Conservation (phyloP, 768 basidiomycete species). For the Suillus clintonianus region DNA sequence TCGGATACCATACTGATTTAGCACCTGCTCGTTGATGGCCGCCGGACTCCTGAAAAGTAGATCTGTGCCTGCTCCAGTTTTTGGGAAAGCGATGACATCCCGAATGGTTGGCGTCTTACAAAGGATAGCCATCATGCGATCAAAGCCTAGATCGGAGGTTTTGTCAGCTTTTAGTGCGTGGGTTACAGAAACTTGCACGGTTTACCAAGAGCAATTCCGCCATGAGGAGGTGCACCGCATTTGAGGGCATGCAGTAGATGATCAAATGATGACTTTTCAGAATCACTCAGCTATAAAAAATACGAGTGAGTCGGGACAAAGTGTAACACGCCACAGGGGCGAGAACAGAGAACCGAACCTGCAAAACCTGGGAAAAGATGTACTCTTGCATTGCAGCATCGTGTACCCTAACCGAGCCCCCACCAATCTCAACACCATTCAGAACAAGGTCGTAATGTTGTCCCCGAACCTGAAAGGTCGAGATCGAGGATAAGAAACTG, state of each 20-base stretch:
- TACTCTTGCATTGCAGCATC: conserved; percentile 85
- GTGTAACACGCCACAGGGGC: conserved; percentile 10
- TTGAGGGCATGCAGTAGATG: conserved; percentile 85
- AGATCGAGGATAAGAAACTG: conserved; percentile 7
- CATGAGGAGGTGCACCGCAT: conserved; percentile 94
- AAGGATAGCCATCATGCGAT: conserved; percentile 89
- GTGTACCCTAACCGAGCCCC: conserved; percentile 91
- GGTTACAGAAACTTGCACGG: conserved; percentile 18
- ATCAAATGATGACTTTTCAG: conserved; percentile 74
- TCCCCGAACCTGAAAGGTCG: conserved; percentile 70
- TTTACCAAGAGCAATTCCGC: conserved; percentile 88
- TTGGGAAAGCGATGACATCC: conserved; percentile 97
- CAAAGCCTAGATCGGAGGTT: conserved; percentile 64
- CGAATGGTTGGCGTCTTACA: conserved; percentile 86
- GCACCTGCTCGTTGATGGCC: conserved; percentile 46
- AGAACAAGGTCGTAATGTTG: conserved; percentile 97
- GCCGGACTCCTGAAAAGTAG: conserved; percentile 89
- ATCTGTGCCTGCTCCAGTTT: conserved; percentile 82
- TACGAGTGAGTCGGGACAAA: conserved; percentile 10
- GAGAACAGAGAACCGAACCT: conserved; percentile 49
- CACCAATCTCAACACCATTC: conserved; percentile 92
- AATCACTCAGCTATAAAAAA: conserved; percentile 60
- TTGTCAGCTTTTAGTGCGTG: conserved; percentile 12
- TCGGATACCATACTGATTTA: conserved; percentile 67
- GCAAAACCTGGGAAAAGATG: conserved; percentile 72